Percentiles rank a stretch among this genome's conserved stretches.
phyloP scores from a whole-genome alignment of 1,139 yeast species.

The Candida gigantensis region DNA sequence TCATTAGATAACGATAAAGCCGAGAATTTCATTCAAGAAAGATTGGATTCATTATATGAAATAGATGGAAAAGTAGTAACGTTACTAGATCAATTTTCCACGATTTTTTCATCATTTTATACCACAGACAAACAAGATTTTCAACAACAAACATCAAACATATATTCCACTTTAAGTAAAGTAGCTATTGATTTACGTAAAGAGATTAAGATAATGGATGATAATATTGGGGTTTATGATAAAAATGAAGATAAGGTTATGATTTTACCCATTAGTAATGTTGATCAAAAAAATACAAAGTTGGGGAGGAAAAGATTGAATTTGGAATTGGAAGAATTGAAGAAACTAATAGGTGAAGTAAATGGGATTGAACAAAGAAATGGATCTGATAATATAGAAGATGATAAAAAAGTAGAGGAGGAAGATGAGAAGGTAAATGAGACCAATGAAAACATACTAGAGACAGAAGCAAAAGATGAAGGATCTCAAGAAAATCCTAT shows the following conservation, averaged over 20 bases:
- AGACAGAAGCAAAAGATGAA: too few relatives aligned
- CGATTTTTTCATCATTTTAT: slow-evolving; percentile 42
- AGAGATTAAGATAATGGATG: slow-evolving; percentile 61
- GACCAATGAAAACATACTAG: slow-evolving; percentile 6
- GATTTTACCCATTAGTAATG: slow-evolving; percentile 57
- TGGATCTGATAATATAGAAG: too few relatives aligned
- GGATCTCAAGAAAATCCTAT: too few relatives aligned
- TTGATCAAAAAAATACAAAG: slow-evolving; percentile 62
- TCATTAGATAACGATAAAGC: slow-evolving; percentile 17
- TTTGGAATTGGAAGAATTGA: slow-evolving; percentile 33
- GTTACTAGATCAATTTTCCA: slow-evolving; percentile 41
- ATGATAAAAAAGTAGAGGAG: slow-evolving; percentile 4
- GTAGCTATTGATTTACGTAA: slow-evolving; percentile 52
- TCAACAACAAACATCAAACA: slow-evolving; percentile 30
- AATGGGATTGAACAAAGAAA: too few relatives aligned
- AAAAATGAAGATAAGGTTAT: slow-evolving; percentile 49
- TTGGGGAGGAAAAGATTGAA: slow-evolving; percentile 53
- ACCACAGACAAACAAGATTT: slow-evolving; percentile 27
- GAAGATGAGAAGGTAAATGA: slow-evolving; percentile 1
- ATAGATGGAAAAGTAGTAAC: slow-evolving; percentile 48
- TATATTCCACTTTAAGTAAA: slow-evolving; percentile 36
- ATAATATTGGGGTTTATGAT: slow-evolving; percentile 51
- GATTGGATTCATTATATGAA: slow-evolving; percentile 45
- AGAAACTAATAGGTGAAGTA: slow-evolving; percentile 20
- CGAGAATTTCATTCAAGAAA: slow-evolving; percentile 40